Conservation (phyloP, 345 rosid genomes). For the Garcia nutans region DNA sequence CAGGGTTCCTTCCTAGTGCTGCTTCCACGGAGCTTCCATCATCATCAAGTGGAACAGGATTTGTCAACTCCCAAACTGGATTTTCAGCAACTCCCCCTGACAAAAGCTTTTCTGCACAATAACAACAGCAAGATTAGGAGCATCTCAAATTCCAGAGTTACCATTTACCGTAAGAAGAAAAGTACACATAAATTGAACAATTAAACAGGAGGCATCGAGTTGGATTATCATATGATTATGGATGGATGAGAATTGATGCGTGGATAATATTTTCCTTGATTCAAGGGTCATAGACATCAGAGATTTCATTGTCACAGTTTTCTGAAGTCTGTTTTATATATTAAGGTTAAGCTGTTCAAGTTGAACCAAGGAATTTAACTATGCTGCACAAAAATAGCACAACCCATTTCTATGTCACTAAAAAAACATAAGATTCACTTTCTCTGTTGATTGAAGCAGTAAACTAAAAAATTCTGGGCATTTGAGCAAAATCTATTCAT, state of each 20-base stretch:
- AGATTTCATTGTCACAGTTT: background rate
- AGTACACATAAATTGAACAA: background rate
- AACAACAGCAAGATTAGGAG: constrained; percentile 7
- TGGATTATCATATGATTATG: background rate
- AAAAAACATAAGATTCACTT: background rate
- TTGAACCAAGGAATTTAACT: background rate
- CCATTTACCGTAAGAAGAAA: background rate
- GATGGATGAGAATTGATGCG: background rate
- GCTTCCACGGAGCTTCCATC: constrained; percentile 57
- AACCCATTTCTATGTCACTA: background rate
- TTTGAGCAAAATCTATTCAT: background rate
- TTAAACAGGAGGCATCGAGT: background rate
- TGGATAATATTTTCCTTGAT: background rate
- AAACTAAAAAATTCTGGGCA: background rate
- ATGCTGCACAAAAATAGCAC: background rate
- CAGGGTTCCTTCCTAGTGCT: constrained; percentile 61
- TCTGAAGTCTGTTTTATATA: background rate
- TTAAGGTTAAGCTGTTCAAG: background rate
- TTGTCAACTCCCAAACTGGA: constrained; percentile 53
- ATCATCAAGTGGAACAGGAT: constrained; percentile 59
- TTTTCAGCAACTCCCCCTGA: constrained; percentile 40
- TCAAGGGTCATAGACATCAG: background rate
- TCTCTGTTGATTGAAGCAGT: background rate
- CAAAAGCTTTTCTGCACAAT: constrained; percentile 52
- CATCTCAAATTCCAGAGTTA: background rate